phyloP scores from a whole-genome alignment of 148 eudicot genomes.

The Diospyros lotus region DNA sequence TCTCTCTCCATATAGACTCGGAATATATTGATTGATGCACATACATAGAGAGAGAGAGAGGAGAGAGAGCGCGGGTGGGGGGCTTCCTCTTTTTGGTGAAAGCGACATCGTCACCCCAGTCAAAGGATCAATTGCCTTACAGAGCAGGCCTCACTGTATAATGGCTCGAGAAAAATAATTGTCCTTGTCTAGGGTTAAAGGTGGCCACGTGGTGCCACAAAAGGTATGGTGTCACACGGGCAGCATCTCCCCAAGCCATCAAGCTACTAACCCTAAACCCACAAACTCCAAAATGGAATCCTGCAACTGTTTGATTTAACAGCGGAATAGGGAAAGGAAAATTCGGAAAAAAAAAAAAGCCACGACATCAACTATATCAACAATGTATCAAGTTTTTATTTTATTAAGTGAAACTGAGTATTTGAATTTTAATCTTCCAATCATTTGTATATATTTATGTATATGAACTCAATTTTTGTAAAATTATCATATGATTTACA shows the following conservation, averaged over 20 bases:
- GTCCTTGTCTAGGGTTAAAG: conserved; percentile 19
- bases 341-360: no score
- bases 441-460: no score
- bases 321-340: no score
- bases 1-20: background rate
- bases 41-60: conserved; percentile 7
- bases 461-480: no score
- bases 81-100: conserved; percentile 10
- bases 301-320: no score
- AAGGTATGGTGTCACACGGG: background rate
- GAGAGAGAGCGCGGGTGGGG: background rate
- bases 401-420: no score
- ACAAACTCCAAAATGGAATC: no score
- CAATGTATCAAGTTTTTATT: background rate
- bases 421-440: no score
- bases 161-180: conserved; percentile 11
- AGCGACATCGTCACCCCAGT: conserved; percentile 7
- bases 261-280: no score
- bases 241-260: no score
- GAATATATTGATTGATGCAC: background rate
- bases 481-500: no score
- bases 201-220: conserved; percentile 13
- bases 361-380: no score
- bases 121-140: conserved; percentile 11
- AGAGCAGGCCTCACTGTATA: conserved; percentile 8